These are phyloP conservation scores for Strobilomyces confusus DNA, from an alignment of 768 basidiomycete species.

Conservation along the genomic window DNA sequence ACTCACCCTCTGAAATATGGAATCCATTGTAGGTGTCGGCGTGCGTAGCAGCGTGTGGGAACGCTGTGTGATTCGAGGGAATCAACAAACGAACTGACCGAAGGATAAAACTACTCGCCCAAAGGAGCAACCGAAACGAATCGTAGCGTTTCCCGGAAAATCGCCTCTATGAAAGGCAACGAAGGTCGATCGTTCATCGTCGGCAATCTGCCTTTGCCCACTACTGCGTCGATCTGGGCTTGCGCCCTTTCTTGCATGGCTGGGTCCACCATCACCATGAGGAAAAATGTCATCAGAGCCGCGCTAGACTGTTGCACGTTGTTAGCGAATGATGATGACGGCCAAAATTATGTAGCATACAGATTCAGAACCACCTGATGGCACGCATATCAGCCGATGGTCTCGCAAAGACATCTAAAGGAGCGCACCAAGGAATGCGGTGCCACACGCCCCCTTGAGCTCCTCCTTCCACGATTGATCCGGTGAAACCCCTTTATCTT, in stretches of 20 bases:
- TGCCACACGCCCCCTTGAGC: not conserved
- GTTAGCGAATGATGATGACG: not conserved
- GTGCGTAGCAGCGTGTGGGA: too few species aligned
- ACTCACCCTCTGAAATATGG: too few species aligned
- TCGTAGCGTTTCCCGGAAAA: not conserved
- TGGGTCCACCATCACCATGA: constrained; percentile 6
- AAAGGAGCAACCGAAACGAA: not conserved
- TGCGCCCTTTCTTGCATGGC: not conserved
- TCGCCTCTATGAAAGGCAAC: constrained; percentile 7
- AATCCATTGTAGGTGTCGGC: too few species aligned
- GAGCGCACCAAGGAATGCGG: not conserved
- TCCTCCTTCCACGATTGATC: not conserved
- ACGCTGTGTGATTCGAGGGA: too few species aligned
- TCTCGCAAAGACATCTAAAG: not conserved
- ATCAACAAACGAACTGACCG: not conserved
- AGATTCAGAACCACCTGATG: not conserved
- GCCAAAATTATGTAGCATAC: not conserved
- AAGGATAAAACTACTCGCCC: not conserved
- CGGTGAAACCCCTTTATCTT: not conserved
- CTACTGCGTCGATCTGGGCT: not conserved
- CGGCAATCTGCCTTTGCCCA: constrained; percentile 1
- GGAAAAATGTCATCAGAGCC: constrained; percentile 3
- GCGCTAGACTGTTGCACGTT: not conserved
- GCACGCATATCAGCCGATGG: not conserved
- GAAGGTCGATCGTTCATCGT: constrained; percentile 1